Conservation (phyloP, 129 eudicot genomes). For the Flaveria linearis region DNA sequence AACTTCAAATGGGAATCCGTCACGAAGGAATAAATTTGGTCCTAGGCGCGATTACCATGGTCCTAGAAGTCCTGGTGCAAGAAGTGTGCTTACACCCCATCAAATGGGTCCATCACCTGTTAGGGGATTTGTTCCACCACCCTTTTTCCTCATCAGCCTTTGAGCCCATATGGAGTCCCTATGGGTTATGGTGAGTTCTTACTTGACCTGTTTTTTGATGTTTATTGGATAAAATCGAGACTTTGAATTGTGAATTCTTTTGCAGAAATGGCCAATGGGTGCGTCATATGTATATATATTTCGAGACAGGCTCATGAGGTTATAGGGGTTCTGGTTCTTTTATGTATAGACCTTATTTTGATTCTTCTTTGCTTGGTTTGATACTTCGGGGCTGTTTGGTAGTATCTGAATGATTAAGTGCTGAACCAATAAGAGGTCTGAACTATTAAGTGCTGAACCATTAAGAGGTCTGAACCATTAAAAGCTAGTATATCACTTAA, state of each 20-base stretch:
- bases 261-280: slow-evolving; percentile 58
- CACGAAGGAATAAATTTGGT: slow-evolving; percentile 56
- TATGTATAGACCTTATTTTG: slow-evolving; percentile 29
- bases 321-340: slow-evolving; percentile 42
- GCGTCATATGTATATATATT: slow-evolving; percentile 47
- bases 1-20: slow-evolving; percentile 41
- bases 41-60: slow-evolving; percentile 43
- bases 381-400: no score
- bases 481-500: no score
- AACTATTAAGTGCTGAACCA: no score
- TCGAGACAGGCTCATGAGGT: slow-evolving; percentile 47
- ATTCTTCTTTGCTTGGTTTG: slow-evolving; percentile 34
- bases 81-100: slow-evolving; percentile 46
- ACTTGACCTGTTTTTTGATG: neutral
- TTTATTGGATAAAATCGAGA: neutral
- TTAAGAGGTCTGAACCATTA: no score
- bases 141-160: slow-evolving; percentile 40
- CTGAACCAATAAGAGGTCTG: no score
- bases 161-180: slow-evolving; percentile 50
- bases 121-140: slow-evolving; percentile 52
- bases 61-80: slow-evolving; percentile 35
- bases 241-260: neutral
- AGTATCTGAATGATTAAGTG: no score
- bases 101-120: slow-evolving; percentile 47
- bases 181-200: slow-evolving; percentile 59